These are phyloP conservation scores for Trametopsis cervina DNA, from an alignment of 768 basidiomycete genomes.

Conservation along the genomic window DNA sequence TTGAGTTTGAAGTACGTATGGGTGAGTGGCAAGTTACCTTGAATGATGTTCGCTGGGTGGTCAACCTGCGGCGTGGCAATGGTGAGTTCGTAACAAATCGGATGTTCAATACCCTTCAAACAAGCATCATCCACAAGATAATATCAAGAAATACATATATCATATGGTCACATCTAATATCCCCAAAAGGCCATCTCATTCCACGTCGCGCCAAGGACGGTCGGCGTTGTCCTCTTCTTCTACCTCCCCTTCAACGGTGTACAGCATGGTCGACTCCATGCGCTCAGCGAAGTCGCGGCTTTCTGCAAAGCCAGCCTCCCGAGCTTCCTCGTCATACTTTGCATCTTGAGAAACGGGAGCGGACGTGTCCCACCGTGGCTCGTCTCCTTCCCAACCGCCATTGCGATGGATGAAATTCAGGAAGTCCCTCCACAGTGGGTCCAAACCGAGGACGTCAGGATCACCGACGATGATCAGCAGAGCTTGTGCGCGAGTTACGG, in stretches of 20 bases:
- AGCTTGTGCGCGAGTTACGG: conserved; percentile 59
- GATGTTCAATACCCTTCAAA: no score
- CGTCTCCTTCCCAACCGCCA: conserved; percentile 47
- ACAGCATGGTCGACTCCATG: conserved; percentile 21
- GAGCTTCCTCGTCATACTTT: conserved; percentile 30
- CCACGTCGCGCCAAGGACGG: conserved; percentile 15
- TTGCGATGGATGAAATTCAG: conserved; percentile 44
- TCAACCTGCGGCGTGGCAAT: no score
- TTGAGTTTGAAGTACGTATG: no score
- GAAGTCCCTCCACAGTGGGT: conserved; percentile 55
- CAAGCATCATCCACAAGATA: no score
- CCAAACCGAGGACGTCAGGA: conserved; percentile 47
- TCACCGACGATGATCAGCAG: conserved; percentile 59
- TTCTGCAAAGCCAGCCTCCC: conserved; percentile 23
- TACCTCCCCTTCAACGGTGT: conserved; percentile 1
- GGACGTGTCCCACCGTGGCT: conserved; percentile 25
- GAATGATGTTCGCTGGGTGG: no score
- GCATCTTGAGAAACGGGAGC: conserved; percentile 31
- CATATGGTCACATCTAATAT: no score
- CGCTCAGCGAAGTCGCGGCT: conserved; percentile 29
- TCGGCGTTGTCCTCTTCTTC: conserved; percentile 14
- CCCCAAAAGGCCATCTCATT: conserved; percentile 2
- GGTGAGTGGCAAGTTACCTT: no score
- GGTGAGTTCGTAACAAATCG: no score
- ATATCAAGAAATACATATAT: no score